Conservation (phyloP, 2,329 filamentous ascomycete species). For the Aspergillus proliferans region DNA sequence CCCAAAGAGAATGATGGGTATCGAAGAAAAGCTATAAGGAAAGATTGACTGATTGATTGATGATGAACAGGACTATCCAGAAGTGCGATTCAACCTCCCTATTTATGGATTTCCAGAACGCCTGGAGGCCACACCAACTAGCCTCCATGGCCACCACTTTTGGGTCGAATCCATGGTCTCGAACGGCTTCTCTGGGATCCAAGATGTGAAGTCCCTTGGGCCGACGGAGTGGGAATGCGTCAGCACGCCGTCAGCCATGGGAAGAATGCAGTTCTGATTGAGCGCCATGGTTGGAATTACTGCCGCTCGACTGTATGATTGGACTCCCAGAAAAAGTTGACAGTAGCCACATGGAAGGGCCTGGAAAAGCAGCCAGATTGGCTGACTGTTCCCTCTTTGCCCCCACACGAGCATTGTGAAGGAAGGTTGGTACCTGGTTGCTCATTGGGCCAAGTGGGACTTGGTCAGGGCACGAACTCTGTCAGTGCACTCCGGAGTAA, state of each 20-base stretch:
- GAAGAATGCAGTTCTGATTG: background rate
- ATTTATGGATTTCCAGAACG: background rate
- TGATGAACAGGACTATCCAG: background rate
- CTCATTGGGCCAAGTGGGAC: background rate
- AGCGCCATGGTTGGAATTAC: background rate
- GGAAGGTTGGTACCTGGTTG: background rate
- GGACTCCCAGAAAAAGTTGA: background rate
- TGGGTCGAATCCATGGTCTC: background rate
- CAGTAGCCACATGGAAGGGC: background rate
- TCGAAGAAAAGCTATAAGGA: background rate
- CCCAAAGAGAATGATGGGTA: background rate
- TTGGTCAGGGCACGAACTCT: background rate
- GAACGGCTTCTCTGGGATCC: background rate
- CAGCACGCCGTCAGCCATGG: background rate
- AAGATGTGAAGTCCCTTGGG: background rate
- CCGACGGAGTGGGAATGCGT: background rate
- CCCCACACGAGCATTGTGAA: background rate
- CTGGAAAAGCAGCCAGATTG: background rate
- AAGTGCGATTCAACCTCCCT: background rate
- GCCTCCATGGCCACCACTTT: background rate
- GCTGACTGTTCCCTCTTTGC: background rate
- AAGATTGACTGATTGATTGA: background rate
- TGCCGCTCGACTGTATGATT: background rate
- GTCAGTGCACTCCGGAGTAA: background rate
- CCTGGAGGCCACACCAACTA: background rate